Evolutionary conservation across 345 rosid species (phyloP).

Genomic region (Salix purpurea): DNA sequence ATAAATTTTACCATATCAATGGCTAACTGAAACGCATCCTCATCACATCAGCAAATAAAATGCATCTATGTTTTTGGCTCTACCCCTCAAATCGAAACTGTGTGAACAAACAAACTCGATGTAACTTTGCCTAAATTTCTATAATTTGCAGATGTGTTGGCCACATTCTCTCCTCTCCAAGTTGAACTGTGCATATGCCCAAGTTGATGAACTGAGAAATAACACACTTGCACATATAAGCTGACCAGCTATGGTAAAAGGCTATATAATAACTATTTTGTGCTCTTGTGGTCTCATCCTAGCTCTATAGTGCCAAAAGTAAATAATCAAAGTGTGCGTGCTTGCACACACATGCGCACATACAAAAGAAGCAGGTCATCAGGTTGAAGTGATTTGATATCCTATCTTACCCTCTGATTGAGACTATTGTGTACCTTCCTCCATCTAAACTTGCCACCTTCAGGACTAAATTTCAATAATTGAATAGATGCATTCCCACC

Average conservation of each 20-base stretch:
- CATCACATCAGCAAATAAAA: not conserved
- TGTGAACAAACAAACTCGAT: not conserved
- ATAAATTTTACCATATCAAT: not conserved
- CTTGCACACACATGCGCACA: not conserved
- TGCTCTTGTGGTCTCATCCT: not conserved
- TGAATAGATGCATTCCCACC: not conserved
- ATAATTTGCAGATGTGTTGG: conserved; percentile 1
- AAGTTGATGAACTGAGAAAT: not conserved
- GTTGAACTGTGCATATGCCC: not conserved
- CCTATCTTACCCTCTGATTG: not conserved
- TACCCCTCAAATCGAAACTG: not conserved
- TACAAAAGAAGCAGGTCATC: not conserved
- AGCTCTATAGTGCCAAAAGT: not conserved
- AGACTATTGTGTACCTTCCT: not conserved
- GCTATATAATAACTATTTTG: not conserved
- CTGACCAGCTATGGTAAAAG: not conserved
- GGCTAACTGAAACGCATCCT: not conserved
- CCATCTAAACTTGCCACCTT: not conserved
- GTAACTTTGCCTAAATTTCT: not conserved
- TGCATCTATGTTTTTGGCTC: not conserved
- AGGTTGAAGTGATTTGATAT: not conserved
- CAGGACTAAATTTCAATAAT: not conserved
- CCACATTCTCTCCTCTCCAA: not conserved
- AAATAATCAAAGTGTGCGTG: not conserved
- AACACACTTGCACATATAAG: not conserved